Percentiles rank a stretch among this genome's conserved stretches.
Conservation (phyloP, 371 early-diverging fungal genomes). For the Aphelidium insulamus region DNA sequence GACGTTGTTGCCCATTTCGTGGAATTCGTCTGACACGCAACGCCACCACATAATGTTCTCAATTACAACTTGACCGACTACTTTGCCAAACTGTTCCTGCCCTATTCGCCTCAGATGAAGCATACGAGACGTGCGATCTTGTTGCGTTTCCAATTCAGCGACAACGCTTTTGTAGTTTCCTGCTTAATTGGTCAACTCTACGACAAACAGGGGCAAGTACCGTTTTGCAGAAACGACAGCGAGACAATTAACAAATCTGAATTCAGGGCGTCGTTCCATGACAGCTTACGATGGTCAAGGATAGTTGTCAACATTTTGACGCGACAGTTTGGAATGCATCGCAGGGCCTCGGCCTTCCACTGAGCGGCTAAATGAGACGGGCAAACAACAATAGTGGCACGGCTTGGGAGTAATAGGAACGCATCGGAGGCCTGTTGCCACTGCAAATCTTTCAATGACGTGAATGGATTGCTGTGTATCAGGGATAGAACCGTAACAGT, state of each 20-base stretch:
- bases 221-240: constrained; percentile 1
- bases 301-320: background rate
- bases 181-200: background rate
- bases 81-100: background rate
- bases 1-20: too few species aligned
- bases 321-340: background rate
- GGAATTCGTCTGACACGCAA: too few species aligned
- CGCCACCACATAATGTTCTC: too few species aligned
- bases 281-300: background rate
- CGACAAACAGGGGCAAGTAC: background rate
- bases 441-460: too few species aligned
- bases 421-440: too few species aligned
- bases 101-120: background rate
- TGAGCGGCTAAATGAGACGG: background rate
- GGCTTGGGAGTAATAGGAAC: too few species aligned
- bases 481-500: too few species aligned
- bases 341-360: constrained; percentile 1
- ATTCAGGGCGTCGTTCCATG: constrained; percentile 1
- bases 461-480: too few species aligned
- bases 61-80: background rate
- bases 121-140: too few species aligned
- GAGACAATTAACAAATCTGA: background rate
- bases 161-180: background rate
- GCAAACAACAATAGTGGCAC: background rate
- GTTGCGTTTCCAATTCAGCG: background rate